A percentile compares a stretch with the other conserved stretches of the same genome.
Conservation (phyloP, 306 rosid species). For the Lathyrus oleraceus region DNA sequence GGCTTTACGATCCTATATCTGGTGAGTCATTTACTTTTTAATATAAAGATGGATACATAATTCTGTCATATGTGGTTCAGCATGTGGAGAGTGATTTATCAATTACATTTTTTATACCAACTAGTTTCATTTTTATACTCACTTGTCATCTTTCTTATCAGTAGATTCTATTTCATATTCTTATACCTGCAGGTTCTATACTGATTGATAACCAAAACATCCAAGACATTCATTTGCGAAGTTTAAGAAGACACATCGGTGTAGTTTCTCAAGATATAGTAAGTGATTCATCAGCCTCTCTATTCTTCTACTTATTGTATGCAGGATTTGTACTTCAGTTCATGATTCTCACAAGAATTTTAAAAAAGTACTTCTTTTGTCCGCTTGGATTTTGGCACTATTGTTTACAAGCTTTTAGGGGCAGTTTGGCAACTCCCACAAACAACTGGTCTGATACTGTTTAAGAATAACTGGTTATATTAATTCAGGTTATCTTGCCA, state of each 20-base stretch:
- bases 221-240: conserved; percentile 51
- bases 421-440: conserved; percentile 1
- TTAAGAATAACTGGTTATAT: background rate
- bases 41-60: background rate
- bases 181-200: conserved; percentile 56
- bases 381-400: too few species aligned
- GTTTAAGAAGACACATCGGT: conserved; percentile 74
- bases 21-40: conserved; percentile 49
- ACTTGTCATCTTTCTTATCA: background rate
- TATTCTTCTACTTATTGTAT: conserved; percentile 12
- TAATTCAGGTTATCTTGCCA: background rate
- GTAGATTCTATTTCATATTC: conserved; percentile 28
- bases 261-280: conserved; percentile 92
- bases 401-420: conserved; percentile 15
- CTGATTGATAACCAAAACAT: conserved; percentile 65
- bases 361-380: background rate
- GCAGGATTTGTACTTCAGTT: conserved; percentile 14
- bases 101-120: background rate
- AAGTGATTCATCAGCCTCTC: conserved; percentile 37
- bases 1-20: conserved; percentile 78
- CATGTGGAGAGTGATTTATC: conserved; percentile 2
- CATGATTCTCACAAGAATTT: conserved; percentile 15
- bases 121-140: conserved; percentile 23
- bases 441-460: background rate
- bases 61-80: conserved; percentile 20